Evolutionary conservation across 2,329 filamentous ascomycete species (phyloP), one percentile per base, ranked within the genome.

Genomic region (Malbranchea zuffiana): DNA sequence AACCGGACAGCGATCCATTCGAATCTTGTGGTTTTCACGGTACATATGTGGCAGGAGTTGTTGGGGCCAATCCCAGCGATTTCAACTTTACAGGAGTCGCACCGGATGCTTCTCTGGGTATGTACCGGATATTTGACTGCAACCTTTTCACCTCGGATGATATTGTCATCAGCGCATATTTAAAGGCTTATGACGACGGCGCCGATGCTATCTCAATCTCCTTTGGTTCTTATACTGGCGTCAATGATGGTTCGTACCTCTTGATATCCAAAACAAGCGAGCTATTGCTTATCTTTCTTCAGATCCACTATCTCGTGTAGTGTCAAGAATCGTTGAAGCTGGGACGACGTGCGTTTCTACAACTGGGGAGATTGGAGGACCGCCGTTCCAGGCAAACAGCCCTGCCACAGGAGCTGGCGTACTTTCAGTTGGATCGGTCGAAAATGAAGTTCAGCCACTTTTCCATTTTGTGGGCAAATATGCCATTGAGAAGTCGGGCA

Each of bases 31-130:
- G 51, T 2, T 74, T 74, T 2, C 75, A 80, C 52, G 75, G 75
- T 19, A 75, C 71, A 1, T 74, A 76, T 52, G 71, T 76, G 16
- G 66, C 74, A 1, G 76, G 77, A 20, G 78, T 74, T 42, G 67
- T 80, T 29, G 75, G 72, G 2, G 75, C 74, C 1, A 69, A 75
- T 50, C 51, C 30, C 64, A 59, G 75, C 49, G 53, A 60, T 0
- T 66, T 66, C 24, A 67, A 67, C n/a, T 71, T 75, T 47, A 69
- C 68, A 11, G 75, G 75, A 11, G 71, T 67, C 6, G 74, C 72
- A 0, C 68, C 71, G 0, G 70, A 65, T 26, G 74, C 72, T 1
- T 70, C 59, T 1, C 59, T 79, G 1, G 71, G 71, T 29, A 63
- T 67, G 30, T 78, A 71, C 57, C 66, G 67, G 30, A 69, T 75